Evolutionary conservation across 1,284 basidiomycete species (phyloP), one percentile per base, ranked within the genome.

Genomic region (Pseudomicrostroma phylloplanum): DNA sequence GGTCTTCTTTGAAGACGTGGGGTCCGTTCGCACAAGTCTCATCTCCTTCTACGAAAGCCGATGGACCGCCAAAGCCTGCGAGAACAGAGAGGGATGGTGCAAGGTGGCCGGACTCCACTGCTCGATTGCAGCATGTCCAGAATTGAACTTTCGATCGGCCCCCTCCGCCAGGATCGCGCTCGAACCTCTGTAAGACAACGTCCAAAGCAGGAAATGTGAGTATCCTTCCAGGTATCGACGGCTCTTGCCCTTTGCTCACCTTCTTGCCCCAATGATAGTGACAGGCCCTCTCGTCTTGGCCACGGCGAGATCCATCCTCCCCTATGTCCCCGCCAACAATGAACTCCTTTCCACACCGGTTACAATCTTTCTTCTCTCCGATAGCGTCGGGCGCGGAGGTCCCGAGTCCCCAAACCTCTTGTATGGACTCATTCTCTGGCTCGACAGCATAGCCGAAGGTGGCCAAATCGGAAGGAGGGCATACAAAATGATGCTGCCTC

Each of bases 1-100:
- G 42, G 17, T 74, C 74, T 56, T 75, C 73, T 43, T 76, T 76
- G 67, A 75, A 78, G 2, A 77, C 74, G 61, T 78, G 76, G 3
- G 74, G 74, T 6, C 73, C 74, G 11, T 66, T 65, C 1, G 69
- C 67, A 57, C 73, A 75, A 36, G 71, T 66, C 43, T 67, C 67
- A 40, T 72, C 71, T 0, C 70, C 62, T 21, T 64, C 62, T 46
- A 61, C 64, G 40, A 60, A 53, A 12, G 6, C 19, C 6, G 60
- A 51, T 39, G 39, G 40, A 6, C 57, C 60, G 25, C 42, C 60
- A 36, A 19, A 43, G 0, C 21, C 11, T 7, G 60, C 56, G 13
- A 58, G 49, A 17, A 58, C 36, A 26, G 59, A 61, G 1, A 61
- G 55, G 15, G 51, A 19, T 6, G 48, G 55, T 19, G 59, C 46